A percentile compares a stretch with the other conserved stretches of the same genome.
These are phyloP conservation scores for Eustoma russellianum DNA, from an alignment of 257 asterid species.

Conservation along the genomic window DNA sequence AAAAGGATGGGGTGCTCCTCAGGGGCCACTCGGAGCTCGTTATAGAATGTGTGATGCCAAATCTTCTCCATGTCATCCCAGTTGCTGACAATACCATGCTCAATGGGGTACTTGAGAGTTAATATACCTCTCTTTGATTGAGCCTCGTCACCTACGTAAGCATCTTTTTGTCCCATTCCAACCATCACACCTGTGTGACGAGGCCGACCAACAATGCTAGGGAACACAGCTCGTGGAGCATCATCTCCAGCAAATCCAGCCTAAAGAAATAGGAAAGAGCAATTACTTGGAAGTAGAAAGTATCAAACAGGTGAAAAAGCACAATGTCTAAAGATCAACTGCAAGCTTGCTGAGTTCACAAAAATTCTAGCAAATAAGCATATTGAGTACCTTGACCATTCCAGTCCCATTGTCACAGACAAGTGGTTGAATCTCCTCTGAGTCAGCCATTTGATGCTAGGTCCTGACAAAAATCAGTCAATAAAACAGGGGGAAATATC, in stretches of 20 bases:
- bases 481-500: not conserved
- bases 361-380: not conserved
- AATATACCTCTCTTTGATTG: slow-evolving; percentile 86
- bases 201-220: slow-evolving; percentile 88
- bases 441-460: slow-evolving; percentile 29
- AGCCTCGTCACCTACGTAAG: slow-evolving; percentile 90
- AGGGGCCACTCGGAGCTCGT: slow-evolving; percentile 93
- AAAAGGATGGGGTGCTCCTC: slow-evolving; percentile 89
- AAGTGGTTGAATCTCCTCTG: slow-evolving; percentile 36
- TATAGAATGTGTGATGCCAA: slow-evolving; percentile 93
- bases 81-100: slow-evolving; percentile 87
- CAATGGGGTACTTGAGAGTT: slow-evolving; percentile 82
- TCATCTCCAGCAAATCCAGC: slow-evolving; percentile 99
- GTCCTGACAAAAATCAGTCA: slow-evolving; percentile 10
- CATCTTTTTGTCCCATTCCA: slow-evolving; percentile 93
- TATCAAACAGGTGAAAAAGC: not conserved
- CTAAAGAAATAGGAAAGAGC: slow-evolving; percentile 17
- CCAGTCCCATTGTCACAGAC: slow-evolving; percentile 45
- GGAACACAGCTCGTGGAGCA: slow-evolving; percentile 92
- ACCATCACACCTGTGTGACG: slow-evolving; percentile 98
- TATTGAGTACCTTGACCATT: slow-evolving; percentile 32
- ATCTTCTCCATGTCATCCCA: slow-evolving; percentile 99
- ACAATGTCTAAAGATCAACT: not conserved
- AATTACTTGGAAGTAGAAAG: slow-evolving; percentile 6
- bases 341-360: not conserved